Evolutionary conservation across 768 basidiomycete species (phyloP).

Genomic region (Leucocoprinus sp.): DNA sequence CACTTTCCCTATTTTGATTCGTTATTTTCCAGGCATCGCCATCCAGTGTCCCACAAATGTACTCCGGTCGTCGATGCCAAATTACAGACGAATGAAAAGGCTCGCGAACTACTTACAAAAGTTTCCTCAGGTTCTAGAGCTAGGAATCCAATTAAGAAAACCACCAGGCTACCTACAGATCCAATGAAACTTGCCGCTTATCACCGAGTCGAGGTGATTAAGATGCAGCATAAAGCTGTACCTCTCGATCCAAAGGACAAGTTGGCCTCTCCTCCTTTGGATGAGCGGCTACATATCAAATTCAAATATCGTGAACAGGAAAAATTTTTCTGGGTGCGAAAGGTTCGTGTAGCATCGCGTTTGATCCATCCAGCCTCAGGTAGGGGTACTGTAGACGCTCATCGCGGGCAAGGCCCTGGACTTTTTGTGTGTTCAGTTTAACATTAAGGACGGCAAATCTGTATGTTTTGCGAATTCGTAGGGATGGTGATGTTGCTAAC

Average conservation of each 20-base stretch:
- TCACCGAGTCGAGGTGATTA: constrained; percentile 60
- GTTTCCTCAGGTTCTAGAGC: constrained; percentile 17
- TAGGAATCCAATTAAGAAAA: constrained; percentile 15
- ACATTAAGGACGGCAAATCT: constrained; percentile 7
- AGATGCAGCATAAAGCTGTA: constrained; percentile 62
- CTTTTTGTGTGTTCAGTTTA: constrained; percentile 33
- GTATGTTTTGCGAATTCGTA: constrained; percentile 7
- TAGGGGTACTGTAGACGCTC: constrained; percentile 33
- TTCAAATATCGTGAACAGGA: constrained; percentile 30
- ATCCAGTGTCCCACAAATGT: constrained; percentile 56
- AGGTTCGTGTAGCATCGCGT: constrained; percentile 34
- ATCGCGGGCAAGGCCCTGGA: constrained; percentile 59
- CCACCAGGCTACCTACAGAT: constrained; percentile 33
- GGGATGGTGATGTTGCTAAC: background rate
- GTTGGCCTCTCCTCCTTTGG: constrained; percentile 33
- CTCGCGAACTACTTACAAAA: constrained; percentile 37
- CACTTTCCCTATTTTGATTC: constrained; percentile 3
- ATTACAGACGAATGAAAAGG: constrained; percentile 28
- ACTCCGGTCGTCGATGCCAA: constrained; percentile 17
- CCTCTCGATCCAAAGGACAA: constrained; percentile 57
- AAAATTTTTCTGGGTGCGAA: constrained; percentile 60
- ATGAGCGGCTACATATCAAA: constrained; percentile 53
- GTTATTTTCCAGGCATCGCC: constrained; percentile 48
- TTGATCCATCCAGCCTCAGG: background rate
- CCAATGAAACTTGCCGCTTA: constrained; percentile 46